phyloP scores from a whole-genome alignment of 2,329 filamentous ascomycete genomes.

The Cladosporium oxysporum region DNA sequence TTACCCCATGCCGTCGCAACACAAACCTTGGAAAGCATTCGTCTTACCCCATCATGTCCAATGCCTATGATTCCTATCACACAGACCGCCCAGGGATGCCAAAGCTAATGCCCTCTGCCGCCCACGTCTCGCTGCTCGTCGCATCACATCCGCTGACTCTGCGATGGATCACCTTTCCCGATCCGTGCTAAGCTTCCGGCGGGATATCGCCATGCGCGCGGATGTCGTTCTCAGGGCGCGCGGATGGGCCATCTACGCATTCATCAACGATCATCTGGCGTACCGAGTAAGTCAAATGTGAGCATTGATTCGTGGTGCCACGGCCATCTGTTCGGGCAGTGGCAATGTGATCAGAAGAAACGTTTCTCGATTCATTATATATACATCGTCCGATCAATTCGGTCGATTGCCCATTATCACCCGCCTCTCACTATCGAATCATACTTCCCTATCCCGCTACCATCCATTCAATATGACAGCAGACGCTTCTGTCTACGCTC shows the following conservation, averaged over 20 bases:
- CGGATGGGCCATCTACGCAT: background rate
- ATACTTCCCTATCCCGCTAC: background rate
- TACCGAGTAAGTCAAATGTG: slow-evolving; percentile 4
- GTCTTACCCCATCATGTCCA: slow-evolving; percentile 8
- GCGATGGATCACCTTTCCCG: slow-evolving; percentile 19
- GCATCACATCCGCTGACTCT: background rate
- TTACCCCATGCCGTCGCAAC: slow-evolving; percentile 15
- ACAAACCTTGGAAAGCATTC: background rate
- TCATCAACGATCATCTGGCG: background rate
- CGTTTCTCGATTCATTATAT: background rate
- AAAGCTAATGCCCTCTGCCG: background rate
- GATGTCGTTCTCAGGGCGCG: slow-evolving; percentile 17
- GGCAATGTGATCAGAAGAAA: background rate
- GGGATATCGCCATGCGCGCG: background rate
- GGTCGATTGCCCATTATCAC: background rate
- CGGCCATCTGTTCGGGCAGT: background rate
- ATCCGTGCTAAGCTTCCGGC: slow-evolving; percentile 19
- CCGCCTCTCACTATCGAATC: background rate
- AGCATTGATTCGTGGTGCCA: background rate
- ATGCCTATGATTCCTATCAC: background rate
- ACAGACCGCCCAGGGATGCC: background rate
- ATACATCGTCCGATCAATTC: background rate
- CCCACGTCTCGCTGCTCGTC: background rate
- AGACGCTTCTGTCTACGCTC: slow-evolving; percentile 8
- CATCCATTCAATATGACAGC: slow-evolving; percentile 10